Base-by-base conservation (phyloP, 2,329 filamentous ascomycete genomes). In the Rhexocercosporidium sp. region DNA sequence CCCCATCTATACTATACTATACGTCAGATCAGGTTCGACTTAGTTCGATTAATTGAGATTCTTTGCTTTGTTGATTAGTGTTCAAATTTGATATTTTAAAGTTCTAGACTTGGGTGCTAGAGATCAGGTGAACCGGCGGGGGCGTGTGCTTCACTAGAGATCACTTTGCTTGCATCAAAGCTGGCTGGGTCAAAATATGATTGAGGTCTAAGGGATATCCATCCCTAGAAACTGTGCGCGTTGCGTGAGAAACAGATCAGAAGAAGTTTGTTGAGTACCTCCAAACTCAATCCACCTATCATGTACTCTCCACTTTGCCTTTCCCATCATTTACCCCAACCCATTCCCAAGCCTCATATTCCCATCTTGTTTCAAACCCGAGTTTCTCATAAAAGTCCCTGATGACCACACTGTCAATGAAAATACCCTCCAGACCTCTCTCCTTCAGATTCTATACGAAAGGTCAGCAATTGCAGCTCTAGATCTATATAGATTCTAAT, bases 331-430 rank as follows among this genome's bases (percentile, higher is more conserved):
- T 14, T 4, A 12, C 16, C 7, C 16, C 51, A 8, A 54, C 18
- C 9, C 18, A 54, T n/a, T 54, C 51, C 51, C 51, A 37, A 34
- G 5, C 29, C 51, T 73, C 72, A 72, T 82, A 82, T 59, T 79
- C 78, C 41, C 77, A 75, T 77, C 76, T 80, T 4, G 75, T 73
- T 65, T 77, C 61, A 67, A 81, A 82, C 1, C 80, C 81, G 41
- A 81, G 66, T 66, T 78, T 77, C 71, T 82, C 81, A 73, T 82
- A 82, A 71, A 78, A 82, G 18, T 80, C 80, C 20, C 78, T 73
- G 37, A 81, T 69, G 31, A 74, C 75, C 37, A 81, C 79, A 75
- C 77, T 81, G 62, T 83, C 81, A 51, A 83, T 77, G 71, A 81
- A 82, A 3, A 81, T 78, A 1, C 78, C 79, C 29, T 81, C 77